Evolutionary conservation across 169 alveolate species (phyloP), one percentile per base, ranked within the genome.

Genomic region (Plasmodium vivax): DNA sequence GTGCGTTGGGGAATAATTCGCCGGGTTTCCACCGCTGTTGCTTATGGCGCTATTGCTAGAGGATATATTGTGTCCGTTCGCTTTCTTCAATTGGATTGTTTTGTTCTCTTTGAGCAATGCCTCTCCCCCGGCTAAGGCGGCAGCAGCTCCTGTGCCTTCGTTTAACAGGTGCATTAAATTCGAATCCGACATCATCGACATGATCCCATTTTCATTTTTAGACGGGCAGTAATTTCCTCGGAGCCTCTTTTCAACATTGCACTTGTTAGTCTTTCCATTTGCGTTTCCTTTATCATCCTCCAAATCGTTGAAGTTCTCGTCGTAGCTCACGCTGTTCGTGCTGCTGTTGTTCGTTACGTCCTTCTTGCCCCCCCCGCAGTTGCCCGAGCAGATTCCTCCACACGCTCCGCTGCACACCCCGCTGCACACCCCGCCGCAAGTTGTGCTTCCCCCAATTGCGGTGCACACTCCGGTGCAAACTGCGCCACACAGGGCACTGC

Each of bases 1-100:
- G 68, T 80, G 83, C 27, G 91, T 80, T n/a, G 94, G 94, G 4
- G 91, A 90, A 90, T 90, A 90, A 45, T 90, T 90, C 0, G 58
- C n/a, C 7, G 77, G 12, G 14, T 30, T 62, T 2, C 72, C 27
- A 41, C 94, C 94, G 36, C 16, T 80, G 73, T 80, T 79, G 51
- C 90, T 90, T 62, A 90, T 62, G 7, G 84, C 84, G 12, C 84
- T 90, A 80, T 90, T 90, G 54, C 90, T 90, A 43, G 91, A 81
- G 16, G 90, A 90, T 7, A 68, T 14, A 54, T 90, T 90, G 27
- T 43, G 45, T 12, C 23, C 45, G 19, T 84, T 84, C 41, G 14
- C 27, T 34, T 74, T 84, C 36, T 84, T 84, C n/a, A 34, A 43
- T 30, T 23, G 23, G 73, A 32, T 58, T 58, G 36, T 90, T 36